phyloP scores from a whole-genome alignment of 2,329 filamentous ascomycete genomes.

The Xylariaceae sp. region DNA sequence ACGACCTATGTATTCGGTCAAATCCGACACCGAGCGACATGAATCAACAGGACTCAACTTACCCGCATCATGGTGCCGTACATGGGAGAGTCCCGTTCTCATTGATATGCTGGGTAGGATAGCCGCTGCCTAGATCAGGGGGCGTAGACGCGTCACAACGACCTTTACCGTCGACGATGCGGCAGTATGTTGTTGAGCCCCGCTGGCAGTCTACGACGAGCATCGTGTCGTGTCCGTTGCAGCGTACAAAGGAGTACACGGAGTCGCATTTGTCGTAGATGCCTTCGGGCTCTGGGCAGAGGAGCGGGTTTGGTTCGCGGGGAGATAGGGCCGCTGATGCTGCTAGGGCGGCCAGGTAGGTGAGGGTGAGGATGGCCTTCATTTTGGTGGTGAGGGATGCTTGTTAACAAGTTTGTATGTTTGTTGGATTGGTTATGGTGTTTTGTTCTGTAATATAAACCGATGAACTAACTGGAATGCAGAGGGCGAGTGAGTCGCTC shows the following conservation, averaged over 20 bases:
- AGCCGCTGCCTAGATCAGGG: neutral
- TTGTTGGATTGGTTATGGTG: no score
- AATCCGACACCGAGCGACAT: no score
- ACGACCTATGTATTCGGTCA: neutral
- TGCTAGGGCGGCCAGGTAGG: neutral
- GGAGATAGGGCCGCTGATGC: neutral
- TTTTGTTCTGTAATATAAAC: no score
- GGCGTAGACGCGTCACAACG: constrained; percentile 8
- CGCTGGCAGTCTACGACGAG: constrained; percentile 6
- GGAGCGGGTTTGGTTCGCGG: neutral
- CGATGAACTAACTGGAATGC: no score
- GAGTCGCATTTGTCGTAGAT: constrained; percentile 18
- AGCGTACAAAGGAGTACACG: constrained; percentile 10
- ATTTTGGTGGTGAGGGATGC: no score
- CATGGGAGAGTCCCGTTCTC: no score
- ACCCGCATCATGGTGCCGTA: no score
- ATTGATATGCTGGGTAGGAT: neutral
- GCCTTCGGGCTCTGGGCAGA: constrained; percentile 1
- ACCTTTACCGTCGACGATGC: constrained; percentile 3
- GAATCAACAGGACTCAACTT: no score
- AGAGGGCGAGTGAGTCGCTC: no score
- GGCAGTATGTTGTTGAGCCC: constrained; percentile 1
- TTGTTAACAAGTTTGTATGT: no score
- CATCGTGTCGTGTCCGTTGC: constrained; percentile 9
- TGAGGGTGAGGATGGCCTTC: neutral